Evolutionary conservation across 202 grass and related monocot genomes (phyloP).

Genomic region (Sporobolus alterniflorus): DNA sequence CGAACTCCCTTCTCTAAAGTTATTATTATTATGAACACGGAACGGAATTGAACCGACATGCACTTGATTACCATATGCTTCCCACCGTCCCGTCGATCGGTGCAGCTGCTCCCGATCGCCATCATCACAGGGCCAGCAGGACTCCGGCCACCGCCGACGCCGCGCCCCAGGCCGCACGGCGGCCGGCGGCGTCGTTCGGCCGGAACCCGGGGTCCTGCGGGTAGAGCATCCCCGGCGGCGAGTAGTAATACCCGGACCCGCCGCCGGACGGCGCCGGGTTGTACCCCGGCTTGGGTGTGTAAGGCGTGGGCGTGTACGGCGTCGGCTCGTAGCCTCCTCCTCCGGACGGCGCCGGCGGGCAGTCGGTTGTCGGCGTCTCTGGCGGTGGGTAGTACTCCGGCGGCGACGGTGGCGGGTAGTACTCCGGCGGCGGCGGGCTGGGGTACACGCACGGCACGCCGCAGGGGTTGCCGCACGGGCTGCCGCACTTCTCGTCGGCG

Average conservation of each 20-base stretch:
- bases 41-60: slow-evolving; percentile 27
- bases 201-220: slow-evolving; percentile 65
- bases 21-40: slow-evolving; percentile 39
- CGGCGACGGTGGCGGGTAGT: slow-evolving; percentile 43
- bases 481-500: slow-evolving; percentile 47
- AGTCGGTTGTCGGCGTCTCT: not conserved
- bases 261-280: too few relatives aligned
- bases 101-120: not conserved
- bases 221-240: slow-evolving; percentile 66
- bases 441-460: slow-evolving; percentile 61
- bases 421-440: slow-evolving; percentile 51
- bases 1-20: slow-evolving; percentile 31
- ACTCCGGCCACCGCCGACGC: slow-evolving; percentile 15
- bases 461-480: slow-evolving; percentile 48
- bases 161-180: not conserved
- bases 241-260: slow-evolving; percentile 31
- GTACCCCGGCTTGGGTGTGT: too few relatives aligned
- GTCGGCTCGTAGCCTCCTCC: slow-evolving; percentile 39
- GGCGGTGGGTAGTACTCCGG: slow-evolving; percentile 3
- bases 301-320: not conserved
- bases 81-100: not conserved
- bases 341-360: slow-evolving; percentile 37
- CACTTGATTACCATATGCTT: slow-evolving; percentile 6
- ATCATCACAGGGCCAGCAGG: slow-evolving; percentile 52
- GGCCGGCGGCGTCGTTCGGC: slow-evolving; percentile 32